These are phyloP conservation scores for Debaryomyces prosopidis DNA, from an alignment of 805 yeast species.

Conservation along the genomic window DNA sequence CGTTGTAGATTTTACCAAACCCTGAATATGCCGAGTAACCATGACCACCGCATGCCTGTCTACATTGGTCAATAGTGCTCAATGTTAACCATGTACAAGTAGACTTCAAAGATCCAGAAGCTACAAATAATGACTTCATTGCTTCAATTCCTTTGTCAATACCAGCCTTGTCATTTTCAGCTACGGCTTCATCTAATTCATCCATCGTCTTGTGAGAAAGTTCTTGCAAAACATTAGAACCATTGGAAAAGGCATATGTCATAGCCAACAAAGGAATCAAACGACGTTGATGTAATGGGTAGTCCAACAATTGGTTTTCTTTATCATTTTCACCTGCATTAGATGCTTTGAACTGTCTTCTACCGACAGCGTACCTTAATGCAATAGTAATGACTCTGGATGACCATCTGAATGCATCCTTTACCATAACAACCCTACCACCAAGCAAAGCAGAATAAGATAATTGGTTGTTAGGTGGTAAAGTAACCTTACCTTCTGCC, in stretches of 20 bases:
- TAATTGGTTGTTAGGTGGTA: slow-evolving; percentile 81
- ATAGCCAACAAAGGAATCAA: slow-evolving; percentile 76
- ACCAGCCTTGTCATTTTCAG: slow-evolving; percentile 46
- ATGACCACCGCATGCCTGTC: slow-evolving; percentile 94
- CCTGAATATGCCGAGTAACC: slow-evolving; percentile 92
- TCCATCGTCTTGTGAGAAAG: slow-evolving; percentile 51
- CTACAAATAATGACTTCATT: slow-evolving; percentile 74
- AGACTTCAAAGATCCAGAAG: slow-evolving; percentile 83
- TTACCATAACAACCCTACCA: slow-evolving; percentile 87
- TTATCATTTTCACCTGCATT: slow-evolving; percentile 25
- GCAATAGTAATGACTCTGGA: slow-evolving; percentile 81
- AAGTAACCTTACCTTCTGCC: slow-evolving; percentile 62
- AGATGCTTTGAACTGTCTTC: slow-evolving; percentile 71
- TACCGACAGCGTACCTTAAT: slow-evolving; percentile 78
- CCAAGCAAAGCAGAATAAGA: slow-evolving; percentile 82
- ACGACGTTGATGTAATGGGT: slow-evolving; percentile 84
- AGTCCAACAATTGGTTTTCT: slow-evolving; percentile 75
- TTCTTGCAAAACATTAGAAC: slow-evolving; percentile 58
- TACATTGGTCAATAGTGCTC: slow-evolving; percentile 75
- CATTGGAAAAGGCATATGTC: slow-evolving; percentile 71
- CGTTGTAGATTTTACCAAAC: slow-evolving; percentile 80
- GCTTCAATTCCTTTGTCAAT: slow-evolving; percentile 52
- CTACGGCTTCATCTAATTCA: slow-evolving; percentile 53
- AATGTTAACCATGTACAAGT: slow-evolving; percentile 83
- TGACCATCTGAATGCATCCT: slow-evolving; percentile 76